Conservation (phyloP, 345 rosid species). For the Orychophragmus violaceus region DNA sequence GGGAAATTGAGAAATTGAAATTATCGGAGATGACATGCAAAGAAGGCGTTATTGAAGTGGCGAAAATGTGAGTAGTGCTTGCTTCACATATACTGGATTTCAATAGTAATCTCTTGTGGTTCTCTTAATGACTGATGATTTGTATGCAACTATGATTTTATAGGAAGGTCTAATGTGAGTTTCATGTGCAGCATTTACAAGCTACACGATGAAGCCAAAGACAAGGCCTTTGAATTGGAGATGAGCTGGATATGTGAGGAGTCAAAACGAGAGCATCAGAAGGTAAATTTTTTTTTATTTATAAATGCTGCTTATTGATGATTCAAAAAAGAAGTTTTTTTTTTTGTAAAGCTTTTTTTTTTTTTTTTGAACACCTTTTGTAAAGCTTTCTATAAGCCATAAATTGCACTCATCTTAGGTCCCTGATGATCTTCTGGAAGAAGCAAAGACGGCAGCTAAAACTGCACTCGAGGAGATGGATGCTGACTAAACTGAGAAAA, state of each 20-base stretch:
- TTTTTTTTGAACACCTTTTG: too few relatives aligned
- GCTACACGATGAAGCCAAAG: conserved; percentile 97
- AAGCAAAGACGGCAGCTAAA: conserved; percentile 86
- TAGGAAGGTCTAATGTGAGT: not conserved
- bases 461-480: conserved; percentile 96
- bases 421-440: conserved; percentile 85
- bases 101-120: not conserved
- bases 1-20: conserved; percentile 92
- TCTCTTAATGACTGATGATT: not conserved
- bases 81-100: not conserved
- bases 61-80: conserved; percentile 66
- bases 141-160: not conserved
- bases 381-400: not conserved
- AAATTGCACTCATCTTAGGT: conserved; percentile 39
- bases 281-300: conserved; percentile 33
- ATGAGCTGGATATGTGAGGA: conserved; percentile 98
- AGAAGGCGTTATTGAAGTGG: conserved; percentile 91
- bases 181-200: conserved; percentile 67
- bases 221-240: conserved; percentile 93
- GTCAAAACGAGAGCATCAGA: conserved; percentile 77
- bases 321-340: too few relatives aligned
- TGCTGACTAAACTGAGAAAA: conserved; percentile 54
- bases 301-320: not conserved
- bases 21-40: conserved; percentile 97
- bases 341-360: too few relatives aligned